Evolutionary conservation across 1,139 yeast species (phyloP), one percentile per base, ranked within the genome.

Genomic region (Sugiyamaella novakii): DNA sequence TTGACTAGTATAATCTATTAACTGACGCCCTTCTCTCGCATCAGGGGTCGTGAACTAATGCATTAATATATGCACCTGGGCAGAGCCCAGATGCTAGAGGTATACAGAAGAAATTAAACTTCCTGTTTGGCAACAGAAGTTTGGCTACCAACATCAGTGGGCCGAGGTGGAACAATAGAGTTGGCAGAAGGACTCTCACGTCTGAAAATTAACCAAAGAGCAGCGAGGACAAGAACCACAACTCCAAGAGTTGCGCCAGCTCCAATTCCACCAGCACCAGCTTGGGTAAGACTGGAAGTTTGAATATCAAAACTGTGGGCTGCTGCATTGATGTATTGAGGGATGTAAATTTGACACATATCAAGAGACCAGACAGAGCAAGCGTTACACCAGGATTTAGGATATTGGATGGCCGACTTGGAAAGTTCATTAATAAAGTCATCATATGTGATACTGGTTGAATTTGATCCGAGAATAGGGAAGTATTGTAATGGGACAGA

Each of bases 241-340:
- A 71, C 76, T 49, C 71, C 74, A 45, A 74, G 58, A 19, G 77
- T 74, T 38, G 70, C 74, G 59, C 77, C 78, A 11, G 78, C 78
- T 46, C 78, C 78, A 53, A 74, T 73, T 50, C 78, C 78, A 52
- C 77, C 77, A 27, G 77, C 78, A 36, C 54, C 76, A 7, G 75
- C 76, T 15, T 63, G 58, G 4, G 70, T 50, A 46, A 73, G 50
- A 5, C 56, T 59, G 21, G 67, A 30, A 18, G 56, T 55, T n/a
- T 52, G 51, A 30, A 68, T 50, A 36, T 63, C 53, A 25, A 63
- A 54, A 21, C 51, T 50, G 46, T 60, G 61, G 18, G 69, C 59
- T 24, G 33, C 30, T 21, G 57, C 57, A 21, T 47, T 41, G 22
- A 52, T 43, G 44, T 52, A 56, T 27, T 50, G 29, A 15, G 58